Evolutionary conservation across 805 yeast genomes (phyloP).

Genomic region (Yarrowia sp.): DNA sequence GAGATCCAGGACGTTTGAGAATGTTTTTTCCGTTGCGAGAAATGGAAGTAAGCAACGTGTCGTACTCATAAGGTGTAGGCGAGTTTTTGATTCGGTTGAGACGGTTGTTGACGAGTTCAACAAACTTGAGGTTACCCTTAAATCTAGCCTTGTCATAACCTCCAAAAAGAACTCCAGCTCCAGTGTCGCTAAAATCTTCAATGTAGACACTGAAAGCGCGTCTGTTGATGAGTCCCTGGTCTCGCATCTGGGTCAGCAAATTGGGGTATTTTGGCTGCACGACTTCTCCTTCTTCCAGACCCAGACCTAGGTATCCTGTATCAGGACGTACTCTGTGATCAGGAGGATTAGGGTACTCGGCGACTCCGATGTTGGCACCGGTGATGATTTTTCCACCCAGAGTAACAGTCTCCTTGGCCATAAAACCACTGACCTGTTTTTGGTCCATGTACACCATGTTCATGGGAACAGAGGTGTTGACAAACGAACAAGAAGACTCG

Average conservation of each 20-base stretch:
- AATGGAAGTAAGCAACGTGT: neutral
- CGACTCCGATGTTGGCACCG: neutral
- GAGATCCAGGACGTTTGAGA: neutral
- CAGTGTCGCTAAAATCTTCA: neutral
- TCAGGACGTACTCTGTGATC: neutral
- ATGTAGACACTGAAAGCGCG: neutral
- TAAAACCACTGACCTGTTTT: neutral
- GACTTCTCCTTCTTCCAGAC: neutral
- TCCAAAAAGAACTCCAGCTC: neutral
- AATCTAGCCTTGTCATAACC: conserved; percentile 4
- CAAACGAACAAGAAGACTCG: neutral
- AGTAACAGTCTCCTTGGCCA: neutral
- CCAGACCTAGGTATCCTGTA: neutral
- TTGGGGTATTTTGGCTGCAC: neutral
- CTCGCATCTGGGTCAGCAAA: neutral
- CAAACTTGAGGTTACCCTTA: neutral
- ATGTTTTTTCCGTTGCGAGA: neutral
- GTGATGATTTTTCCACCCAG: neutral
- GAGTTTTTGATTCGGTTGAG: neutral
- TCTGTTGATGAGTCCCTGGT: neutral
- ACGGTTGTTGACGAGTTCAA: neutral
- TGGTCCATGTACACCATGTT: neutral
- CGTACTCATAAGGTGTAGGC: neutral
- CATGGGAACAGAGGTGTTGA: neutral
- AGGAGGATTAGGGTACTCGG: neutral